phyloP scores from a whole-genome alignment of 768 basidiomycete genomes.

The Suillus fuscotomentosus region DNA sequence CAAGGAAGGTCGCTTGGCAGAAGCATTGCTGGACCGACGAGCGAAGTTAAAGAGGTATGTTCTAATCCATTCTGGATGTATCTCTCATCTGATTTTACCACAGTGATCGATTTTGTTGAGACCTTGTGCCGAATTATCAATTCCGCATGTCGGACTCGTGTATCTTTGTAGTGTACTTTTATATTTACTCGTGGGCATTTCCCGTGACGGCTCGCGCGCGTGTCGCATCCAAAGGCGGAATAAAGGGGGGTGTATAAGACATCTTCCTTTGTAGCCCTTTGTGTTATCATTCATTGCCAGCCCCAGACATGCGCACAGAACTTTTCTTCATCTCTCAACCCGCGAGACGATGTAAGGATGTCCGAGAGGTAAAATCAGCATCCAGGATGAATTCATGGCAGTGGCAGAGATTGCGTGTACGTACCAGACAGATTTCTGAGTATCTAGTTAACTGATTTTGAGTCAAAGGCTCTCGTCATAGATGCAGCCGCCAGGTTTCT shows the following conservation, averaged over 20 bases:
- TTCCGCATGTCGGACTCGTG: conserved; percentile 7
- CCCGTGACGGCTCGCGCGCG: neutral
- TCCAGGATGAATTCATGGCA: neutral
- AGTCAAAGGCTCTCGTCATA: neutral
- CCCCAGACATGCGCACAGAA: neutral
- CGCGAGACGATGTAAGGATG: neutral
- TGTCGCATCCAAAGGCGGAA: neutral
- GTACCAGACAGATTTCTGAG: neutral
- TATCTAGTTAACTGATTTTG: neutral
- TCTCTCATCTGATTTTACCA: conserved; percentile 7
- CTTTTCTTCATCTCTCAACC: neutral
- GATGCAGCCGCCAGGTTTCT: neutral
- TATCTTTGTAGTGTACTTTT: neutral
- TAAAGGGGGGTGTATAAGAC: neutral
- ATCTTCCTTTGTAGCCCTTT: neutral
- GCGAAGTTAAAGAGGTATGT: conserved; percentile 79
- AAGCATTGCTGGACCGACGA: conserved; percentile 76
- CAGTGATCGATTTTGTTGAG: conserved; percentile 48
- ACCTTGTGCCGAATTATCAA: conserved; percentile 7
- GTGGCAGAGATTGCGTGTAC: neutral
- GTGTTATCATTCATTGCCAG: neutral
- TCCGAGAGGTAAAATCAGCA: neutral
- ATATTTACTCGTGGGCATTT: neutral
- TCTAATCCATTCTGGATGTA: neutral
- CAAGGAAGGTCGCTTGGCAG: conserved; percentile 78